A percentile compares a stretch with the other conserved stretches of the same genome.
Evolutionary conservation across 352 stramenopile genomes (phyloP).

Genomic region (Peronospora destructor): DNA sequence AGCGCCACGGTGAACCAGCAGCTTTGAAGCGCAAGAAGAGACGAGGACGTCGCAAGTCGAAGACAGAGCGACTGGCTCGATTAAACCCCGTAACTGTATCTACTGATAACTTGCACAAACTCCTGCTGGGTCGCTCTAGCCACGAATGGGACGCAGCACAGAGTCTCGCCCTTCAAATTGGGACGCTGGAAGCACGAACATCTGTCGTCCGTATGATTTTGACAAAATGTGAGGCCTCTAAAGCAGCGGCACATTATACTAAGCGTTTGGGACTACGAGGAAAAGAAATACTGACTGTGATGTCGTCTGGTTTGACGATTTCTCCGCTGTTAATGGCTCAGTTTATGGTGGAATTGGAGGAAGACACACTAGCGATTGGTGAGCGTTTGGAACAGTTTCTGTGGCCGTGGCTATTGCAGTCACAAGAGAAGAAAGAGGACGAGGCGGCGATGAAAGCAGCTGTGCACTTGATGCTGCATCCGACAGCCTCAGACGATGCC

Average conservation of each 20-base stretch:
- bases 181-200: conserved; percentile 27
- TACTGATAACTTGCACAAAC: conserved; percentile 14
- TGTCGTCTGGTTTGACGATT: conserved; percentile 7
- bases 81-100: background rate
- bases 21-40: conserved; percentile 18
- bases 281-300: conserved; percentile 26
- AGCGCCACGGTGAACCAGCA: too few relatives aligned
- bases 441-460: conserved; percentile 24
- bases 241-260: conserved; percentile 62
- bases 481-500: conserved; percentile 8
- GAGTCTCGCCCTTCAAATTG: conserved; percentile 39
- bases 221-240: conserved; percentile 27
- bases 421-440: conserved; percentile 14
- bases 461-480: conserved; percentile 37
- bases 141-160: conserved; percentile 58
- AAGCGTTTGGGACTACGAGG: conserved; percentile 37
- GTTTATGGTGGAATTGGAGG: conserved; percentile 50
- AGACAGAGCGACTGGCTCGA: conserved; percentile 42
- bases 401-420: conserved; percentile 46
- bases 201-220: conserved; percentile 41
- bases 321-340: conserved; percentile 39
- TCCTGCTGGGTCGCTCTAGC: conserved; percentile 33
- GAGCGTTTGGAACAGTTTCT: conserved; percentile 42
- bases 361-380: conserved; percentile 25
- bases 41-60: conserved; percentile 39